Base-by-base conservation (phyloP, 306 rosid genomes). In the Leucaena leucocephala region DNA sequence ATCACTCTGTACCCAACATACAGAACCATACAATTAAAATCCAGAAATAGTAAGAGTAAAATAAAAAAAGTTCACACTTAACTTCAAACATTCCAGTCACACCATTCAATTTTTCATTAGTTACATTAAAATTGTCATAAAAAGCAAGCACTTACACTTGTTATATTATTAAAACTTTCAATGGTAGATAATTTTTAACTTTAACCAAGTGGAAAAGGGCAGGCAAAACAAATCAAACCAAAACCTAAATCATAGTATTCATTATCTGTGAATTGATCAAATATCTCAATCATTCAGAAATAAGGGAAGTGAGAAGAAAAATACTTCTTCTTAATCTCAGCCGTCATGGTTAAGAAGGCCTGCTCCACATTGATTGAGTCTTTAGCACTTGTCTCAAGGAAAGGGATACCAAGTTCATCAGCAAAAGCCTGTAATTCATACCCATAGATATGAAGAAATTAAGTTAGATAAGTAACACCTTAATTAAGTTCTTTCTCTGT, bases 301-400 rank as follows among this genome's bases (percentile, higher is more conserved):
- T n/a, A 59, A 62, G 54, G 88, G 46, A 79, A 50, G 58, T 17
- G n/a, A n/a, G 55, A 49, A 49, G n/a, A 75, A 76, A 70, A 86
- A 48, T 88, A 94, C 98, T 90, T 94, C 74, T 92, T 92, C 94
- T 94, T 94, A 75, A 94, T 94, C 91, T 92, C 97, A 2, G 84
- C 87, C 15, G 97, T 92, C 98, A 94, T 94, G 74, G 96, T 92
- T 81, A 92, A 88, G 93, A 94, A 94, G 75, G 98, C 98, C 87
- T 94, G 94, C 87, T 94, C 98, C 85, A 94, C 98, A 57, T 94
- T 94, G 89, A 90, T 89, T 0, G 98, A 91, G 82, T 94, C 97
- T 85, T 94, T 94, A 14, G 98, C 98, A 89, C 98, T 94, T 57
- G 98, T 92, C 91, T 94, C 98, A 10, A 94, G 94, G 84, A 92